Evolutionary conservation across 345 rosid genomes (phyloP).

Genomic region (Euphorbia tirucalli): DNA sequence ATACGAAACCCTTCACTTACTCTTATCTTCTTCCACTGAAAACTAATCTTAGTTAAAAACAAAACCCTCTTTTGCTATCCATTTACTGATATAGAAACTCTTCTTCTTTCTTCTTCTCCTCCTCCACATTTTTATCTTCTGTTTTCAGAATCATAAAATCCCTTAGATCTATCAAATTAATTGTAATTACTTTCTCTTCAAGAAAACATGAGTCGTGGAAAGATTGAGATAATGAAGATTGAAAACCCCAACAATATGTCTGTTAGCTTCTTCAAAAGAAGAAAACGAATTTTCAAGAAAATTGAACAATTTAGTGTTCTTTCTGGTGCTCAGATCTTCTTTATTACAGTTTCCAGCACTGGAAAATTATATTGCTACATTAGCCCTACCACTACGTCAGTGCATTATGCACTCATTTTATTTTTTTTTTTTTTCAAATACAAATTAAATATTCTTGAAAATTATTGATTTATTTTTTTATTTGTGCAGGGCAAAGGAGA

Average conservation of each 20-base stretch:
- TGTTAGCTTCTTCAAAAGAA: conserved; percentile 57
- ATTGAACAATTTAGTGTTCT: conserved; percentile 62
- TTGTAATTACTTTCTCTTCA: no score
- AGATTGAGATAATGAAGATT: conserved; percentile 62
- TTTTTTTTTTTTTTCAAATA: not conserved
- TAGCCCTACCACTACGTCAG: conserved; percentile 42
- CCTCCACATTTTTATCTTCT: conserved; percentile 6
- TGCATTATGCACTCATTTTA: not conserved
- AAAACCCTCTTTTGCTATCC: conserved; percentile 28
- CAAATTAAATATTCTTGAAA: no score
- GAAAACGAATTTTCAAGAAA: conserved; percentile 61
- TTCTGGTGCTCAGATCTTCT: conserved; percentile 63
- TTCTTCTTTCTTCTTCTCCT: not conserved
- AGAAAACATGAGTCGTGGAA: conserved; percentile 54
- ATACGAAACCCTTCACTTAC: no score
- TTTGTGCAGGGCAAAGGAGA: conserved; percentile 38
- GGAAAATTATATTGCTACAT: conserved; percentile 49
- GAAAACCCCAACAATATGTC: conserved; percentile 63
- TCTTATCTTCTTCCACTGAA: no score
- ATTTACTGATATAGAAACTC: conserved; percentile 24
- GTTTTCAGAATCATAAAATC: not conserved
- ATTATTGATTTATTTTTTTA: not conserved
- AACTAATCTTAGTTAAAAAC: conserved; percentile 25
- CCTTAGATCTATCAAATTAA: no score
- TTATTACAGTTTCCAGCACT: conserved; percentile 49